A percentile compares a stretch with the other conserved stretches of the same genome.
Evolutionary conservation across 305 asterid genomes (phyloP).

Genomic region (Salvia sclarea): DNA sequence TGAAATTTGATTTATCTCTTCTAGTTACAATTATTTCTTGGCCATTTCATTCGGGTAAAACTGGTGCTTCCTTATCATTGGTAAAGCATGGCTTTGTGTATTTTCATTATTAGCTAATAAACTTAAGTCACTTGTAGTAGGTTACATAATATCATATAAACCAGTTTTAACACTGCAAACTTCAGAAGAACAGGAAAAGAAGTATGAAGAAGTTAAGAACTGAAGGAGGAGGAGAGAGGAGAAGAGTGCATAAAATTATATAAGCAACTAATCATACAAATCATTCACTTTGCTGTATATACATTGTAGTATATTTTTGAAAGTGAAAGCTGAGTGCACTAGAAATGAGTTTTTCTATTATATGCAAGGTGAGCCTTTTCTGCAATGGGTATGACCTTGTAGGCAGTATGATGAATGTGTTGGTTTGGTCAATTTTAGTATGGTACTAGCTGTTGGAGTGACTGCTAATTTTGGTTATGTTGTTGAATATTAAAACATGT

Average conservation of each 20-base stretch:
- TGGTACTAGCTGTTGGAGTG: not conserved
- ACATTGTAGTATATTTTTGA: not conserved
- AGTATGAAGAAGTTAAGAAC: too few relatives aligned
- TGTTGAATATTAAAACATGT: not conserved
- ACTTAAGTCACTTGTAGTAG: conserved; percentile 4
- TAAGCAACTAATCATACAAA: not conserved
- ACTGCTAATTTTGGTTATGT: not conserved
- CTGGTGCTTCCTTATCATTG: not conserved
- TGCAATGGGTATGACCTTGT: not conserved
- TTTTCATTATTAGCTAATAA: not conserved
- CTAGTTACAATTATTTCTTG: not conserved
- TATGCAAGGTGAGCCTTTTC: conserved; percentile 18
- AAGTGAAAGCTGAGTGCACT: not conserved
- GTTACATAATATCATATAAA: not conserved
- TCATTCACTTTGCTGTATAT: not conserved
- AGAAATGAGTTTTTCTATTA: not conserved
- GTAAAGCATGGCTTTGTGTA: not conserved
- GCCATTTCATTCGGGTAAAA: not conserved
- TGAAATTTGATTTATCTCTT: not conserved
- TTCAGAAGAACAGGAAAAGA: too few relatives aligned
- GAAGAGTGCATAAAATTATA: not conserved
- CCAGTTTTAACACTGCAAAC: not conserved
- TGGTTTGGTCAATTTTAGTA: conserved; percentile 6
- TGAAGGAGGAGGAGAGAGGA: not conserved
- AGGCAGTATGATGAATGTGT: conserved; percentile 2